Conservation (phyloP, 495 filamentous ascomycete genomes). For the Penicillium taxi region DNA sequence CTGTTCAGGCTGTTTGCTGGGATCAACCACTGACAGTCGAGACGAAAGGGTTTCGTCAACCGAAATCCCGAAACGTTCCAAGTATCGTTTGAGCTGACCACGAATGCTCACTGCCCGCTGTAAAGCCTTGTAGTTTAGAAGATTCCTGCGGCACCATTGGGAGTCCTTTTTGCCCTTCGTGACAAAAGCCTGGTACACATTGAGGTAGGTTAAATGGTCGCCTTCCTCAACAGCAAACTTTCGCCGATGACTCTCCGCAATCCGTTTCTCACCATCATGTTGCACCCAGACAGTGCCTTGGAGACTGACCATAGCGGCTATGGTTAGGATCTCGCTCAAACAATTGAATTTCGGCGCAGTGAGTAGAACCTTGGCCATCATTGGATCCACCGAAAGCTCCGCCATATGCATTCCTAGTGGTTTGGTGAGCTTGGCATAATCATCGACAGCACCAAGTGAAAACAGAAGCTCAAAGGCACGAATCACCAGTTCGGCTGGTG, state of each 20-base stretch:
- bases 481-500: slow-evolving; percentile 79
- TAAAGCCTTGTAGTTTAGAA: slow-evolving; percentile 79
- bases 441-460: slow-evolving; percentile 80
- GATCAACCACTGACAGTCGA: slow-evolving; percentile 19
- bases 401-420: slow-evolving; percentile 88
- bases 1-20: slow-evolving; percentile 52
- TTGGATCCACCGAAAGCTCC: slow-evolving; percentile 88
- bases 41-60: slow-evolving; percentile 52
- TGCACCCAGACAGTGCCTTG: slow-evolving; percentile 76
- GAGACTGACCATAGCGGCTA: slow-evolving; percentile 90
- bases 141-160: slow-evolving; percentile 80
- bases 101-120: slow-evolving; percentile 77
- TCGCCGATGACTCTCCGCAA: slow-evolving; percentile 60
- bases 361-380: slow-evolving; percentile 90
- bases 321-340: slow-evolving; percentile 76
- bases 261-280: slow-evolving; percentile 66
- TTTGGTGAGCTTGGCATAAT: slow-evolving; percentile 83
- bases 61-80: slow-evolving; percentile 75
- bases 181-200: slow-evolving; percentile 86
- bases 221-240: slow-evolving; percentile 92
- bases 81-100: slow-evolving; percentile 74
- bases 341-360: slow-evolving; percentile 69
- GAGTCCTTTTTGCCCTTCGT: slow-evolving; percentile 77
- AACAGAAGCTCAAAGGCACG: slow-evolving; percentile 85
- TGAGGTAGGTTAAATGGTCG: slow-evolving; percentile 89